Base-by-base conservation (phyloP, 139 green algal genomes). In the Desmodesmus armatus region DNA sequence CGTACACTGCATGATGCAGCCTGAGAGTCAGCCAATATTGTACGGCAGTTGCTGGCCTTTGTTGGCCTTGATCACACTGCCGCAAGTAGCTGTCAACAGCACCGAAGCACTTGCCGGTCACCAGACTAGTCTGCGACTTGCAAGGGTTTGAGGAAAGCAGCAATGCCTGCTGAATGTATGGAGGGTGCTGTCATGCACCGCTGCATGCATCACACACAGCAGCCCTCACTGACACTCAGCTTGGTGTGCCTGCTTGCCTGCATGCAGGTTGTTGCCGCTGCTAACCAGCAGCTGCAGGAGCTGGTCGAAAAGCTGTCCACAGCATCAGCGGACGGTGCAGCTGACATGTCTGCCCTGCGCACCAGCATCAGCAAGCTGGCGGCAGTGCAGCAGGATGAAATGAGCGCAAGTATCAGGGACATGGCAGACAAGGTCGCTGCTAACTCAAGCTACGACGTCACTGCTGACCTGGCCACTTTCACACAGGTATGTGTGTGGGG, bases 381-480 rank as follows among this genome's bases (percentile, higher is more conserved):
- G 43, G 65, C 25, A n/a, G 47, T 29, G 27, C 9, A 15, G 73
- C 73, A 13, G 21, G 17, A 31, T 3, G 5, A 0, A 58, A 35
- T 37, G 77, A 58, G 49, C 11, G 37, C n/a, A 39, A 3, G 33
- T 47, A 19, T 70, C 33, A 37, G 53, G 17, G 13, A 49, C 3
- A 27, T n/a, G 5, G 19, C 67, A 51, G n/a, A n/a, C n/a, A n/a
- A n/a, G n/a, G n/a, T n/a, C n/a, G 35, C 67, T 35, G 37, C 33
- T 19, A 75, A 5, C 39, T 11, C 35, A 5, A 27, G 11, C n/a
- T 31, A 23, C 41, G 47, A 65, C 23, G 31, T 41, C 40, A 43
- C 47, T 29, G 72, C 19, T 23, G 31, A 43, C 9, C 72, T 80
- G 5, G n/a, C 47, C n/a, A 71, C 70, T 51, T 71, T 82, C 47